Conservation (phyloP, 2,329 filamentous ascomycete genomes). For the Aspergillus amoenus region DNA sequence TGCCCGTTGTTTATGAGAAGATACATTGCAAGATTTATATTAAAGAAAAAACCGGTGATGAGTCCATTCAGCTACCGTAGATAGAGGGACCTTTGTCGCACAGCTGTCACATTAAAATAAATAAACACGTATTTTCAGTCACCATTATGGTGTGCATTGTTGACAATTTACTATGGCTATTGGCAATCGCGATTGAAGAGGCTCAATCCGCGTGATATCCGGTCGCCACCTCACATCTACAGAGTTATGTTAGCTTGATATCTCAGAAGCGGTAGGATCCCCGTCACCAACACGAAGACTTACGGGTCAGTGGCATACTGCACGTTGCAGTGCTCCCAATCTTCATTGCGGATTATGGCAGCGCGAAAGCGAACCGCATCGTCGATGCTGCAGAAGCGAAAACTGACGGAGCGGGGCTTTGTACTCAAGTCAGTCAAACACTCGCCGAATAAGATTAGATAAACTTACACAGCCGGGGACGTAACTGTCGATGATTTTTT, state of each 20-base stretch:
- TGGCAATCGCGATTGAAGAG: background rate
- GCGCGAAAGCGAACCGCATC: conserved; percentile 48
- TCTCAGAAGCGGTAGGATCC: background rate
- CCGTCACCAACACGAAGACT: conserved; percentile 12
- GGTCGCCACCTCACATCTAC: conserved; percentile 24
- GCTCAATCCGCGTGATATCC: conserved; percentile 18
- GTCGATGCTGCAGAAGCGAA: conserved; percentile 49
- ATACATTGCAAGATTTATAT: background rate
- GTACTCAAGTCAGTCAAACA: conserved; percentile 1
- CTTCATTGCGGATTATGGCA: conserved; percentile 37
- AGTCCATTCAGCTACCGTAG: background rate
- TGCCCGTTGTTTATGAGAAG: background rate
- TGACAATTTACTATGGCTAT: too few relatives aligned
- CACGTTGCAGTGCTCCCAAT: conserved; percentile 50
- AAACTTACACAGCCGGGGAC: conserved; percentile 42
- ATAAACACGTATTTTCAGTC: background rate
- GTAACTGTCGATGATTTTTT: conserved; percentile 45
- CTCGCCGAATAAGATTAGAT: background rate
- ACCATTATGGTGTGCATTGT: background rate
- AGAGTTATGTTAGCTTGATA: conserved; percentile 2
- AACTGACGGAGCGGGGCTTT: conserved; percentile 45
- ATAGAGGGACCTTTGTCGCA: background rate
- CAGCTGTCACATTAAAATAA: background rate
- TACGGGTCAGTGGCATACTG: conserved; percentile 45
- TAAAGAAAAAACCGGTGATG: background rate